Conservation (phyloP, 345 rosid genomes). For the thale cress (Arabidopsis thaliana) region TAIR10.1 NC_003074.8:19217501-19218000, state of each 20-base stretch:
- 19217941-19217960: slow-evolving; percentile 96
- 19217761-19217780: slow-evolving; percentile 85
- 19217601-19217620: slow-evolving; percentile 95
- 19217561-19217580: slow-evolving; percentile 58
- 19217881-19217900: slow-evolving; percentile 95
- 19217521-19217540: slow-evolving; percentile 13
- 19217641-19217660: slow-evolving; percentile 87
- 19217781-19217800: slow-evolving; percentile 91
- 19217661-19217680: slow-evolving; percentile 50
- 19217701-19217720: background rate
- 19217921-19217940: slow-evolving; percentile 95
- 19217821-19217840: slow-evolving; percentile 1
- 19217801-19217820: slow-evolving; percentile 48
- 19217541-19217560: slow-evolving; percentile 5
- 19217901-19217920: slow-evolving; percentile 98
- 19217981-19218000: slow-evolving; percentile 25
- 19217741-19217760: slow-evolving; percentile 78
- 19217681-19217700: background rate
- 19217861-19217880: slow-evolving; percentile 62
- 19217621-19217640: slow-evolving; percentile 86
- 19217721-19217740: slow-evolving; percentile 75
- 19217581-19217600: slow-evolving; percentile 98
- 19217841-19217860: background rate
- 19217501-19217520: slow-evolving; percentile 25
- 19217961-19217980: slow-evolving; percentile 49